These are phyloP conservation scores for Diaporthe ampelina DNA, from an alignment of 2,329 filamentous ascomycete species.

Conservation along the genomic window DNA sequence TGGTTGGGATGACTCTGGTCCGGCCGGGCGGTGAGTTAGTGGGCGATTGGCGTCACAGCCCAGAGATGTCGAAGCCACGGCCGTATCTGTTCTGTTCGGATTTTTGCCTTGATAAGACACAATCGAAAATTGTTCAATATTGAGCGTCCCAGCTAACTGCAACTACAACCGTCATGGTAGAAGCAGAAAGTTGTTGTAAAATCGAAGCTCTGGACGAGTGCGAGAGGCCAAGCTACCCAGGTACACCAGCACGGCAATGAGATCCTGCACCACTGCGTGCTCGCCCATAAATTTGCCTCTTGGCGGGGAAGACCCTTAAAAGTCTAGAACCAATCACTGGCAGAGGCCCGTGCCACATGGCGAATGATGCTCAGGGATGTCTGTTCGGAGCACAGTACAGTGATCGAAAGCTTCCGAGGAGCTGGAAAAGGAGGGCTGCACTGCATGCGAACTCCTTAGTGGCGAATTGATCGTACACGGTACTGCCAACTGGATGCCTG, in stretches of 20 bases:
- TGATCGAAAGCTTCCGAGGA: constrained; percentile 22
- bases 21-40: constrained; percentile 31
- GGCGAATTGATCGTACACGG: background rate
- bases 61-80: background rate
- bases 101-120: background rate
- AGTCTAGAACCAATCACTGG: constrained; percentile 36
- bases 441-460: constrained; percentile 8
- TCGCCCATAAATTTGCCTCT: constrained; percentile 24
- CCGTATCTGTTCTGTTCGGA: background rate
- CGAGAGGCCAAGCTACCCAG: constrained; percentile 3
- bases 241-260: background rate
- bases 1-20: constrained; percentile 37
- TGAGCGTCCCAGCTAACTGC: background rate
- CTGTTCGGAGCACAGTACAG: background rate
- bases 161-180: background rate
- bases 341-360: constrained; percentile 24
- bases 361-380: background rate
- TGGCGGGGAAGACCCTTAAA: constrained; percentile 34
- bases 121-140: background rate
- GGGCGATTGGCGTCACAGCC: constrained; percentile 23
- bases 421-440: constrained; percentile 32
- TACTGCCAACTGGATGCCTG: background rate
- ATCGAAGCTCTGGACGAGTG: background rate
- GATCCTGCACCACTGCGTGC: background rate
- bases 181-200: background rate